Conservation (phyloP, 106 monocot species). For the Apostasia ramifera region DNA sequence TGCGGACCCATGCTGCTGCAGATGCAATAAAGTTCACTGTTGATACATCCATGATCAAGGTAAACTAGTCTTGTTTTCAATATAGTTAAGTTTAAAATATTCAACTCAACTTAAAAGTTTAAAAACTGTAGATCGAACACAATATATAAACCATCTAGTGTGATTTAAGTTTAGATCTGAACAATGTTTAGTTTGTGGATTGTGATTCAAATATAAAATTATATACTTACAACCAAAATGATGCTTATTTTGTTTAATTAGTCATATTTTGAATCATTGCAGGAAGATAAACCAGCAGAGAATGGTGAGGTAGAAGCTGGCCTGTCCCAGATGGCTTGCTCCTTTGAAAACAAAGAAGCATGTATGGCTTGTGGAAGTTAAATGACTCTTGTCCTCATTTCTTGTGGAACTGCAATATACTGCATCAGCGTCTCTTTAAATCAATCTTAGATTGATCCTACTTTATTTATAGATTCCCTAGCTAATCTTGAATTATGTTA, state of each 20-base stretch:
- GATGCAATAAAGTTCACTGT: constrained; percentile 32
- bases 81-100: background rate
- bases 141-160: background rate
- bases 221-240: background rate
- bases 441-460: too few species aligned
- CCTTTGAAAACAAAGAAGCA: constrained; percentile 58
- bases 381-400: constrained; percentile 1
- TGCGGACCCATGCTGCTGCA: constrained; percentile 23
- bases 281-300: constrained; percentile 25
- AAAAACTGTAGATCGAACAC: background rate
- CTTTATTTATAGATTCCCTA: too few species aligned
- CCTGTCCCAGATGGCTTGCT: constrained; percentile 66
- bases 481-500: too few species aligned
- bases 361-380: constrained; percentile 74
- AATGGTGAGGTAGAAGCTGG: constrained; percentile 37
- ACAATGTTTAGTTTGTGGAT: background rate
- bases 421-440: too few species aligned
- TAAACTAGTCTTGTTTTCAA: background rate
- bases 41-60: constrained; percentile 18
- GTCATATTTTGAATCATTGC: background rate
- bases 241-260: background rate
- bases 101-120: background rate
- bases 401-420: background rate
- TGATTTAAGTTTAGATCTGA: background rate
- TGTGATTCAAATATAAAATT: background rate